Evolutionary conservation across 164 flowering plant genomes (phyloP).

Genomic region (Amborella trichopoda): DNA sequence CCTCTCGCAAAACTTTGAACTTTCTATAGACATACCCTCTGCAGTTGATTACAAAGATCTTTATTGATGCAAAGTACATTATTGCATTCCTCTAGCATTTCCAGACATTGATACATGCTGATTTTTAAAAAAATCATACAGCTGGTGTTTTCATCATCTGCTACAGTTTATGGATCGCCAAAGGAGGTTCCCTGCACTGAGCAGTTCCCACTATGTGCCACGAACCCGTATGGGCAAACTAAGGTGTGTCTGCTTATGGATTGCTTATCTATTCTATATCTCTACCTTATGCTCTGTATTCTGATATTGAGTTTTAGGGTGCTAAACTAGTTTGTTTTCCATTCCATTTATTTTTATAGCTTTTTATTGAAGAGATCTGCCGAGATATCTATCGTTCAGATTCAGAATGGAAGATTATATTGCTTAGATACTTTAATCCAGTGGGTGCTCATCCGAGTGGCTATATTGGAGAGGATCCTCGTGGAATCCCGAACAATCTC

Average conservation of each 20-base stretch:
- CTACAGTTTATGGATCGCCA: slow-evolving; percentile 93
- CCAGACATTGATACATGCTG: too few relatives aligned
- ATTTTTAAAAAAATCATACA: too few relatives aligned
- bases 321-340: not conserved
- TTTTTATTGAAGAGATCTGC: slow-evolving; percentile 53
- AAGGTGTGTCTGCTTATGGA: slow-evolving; percentile 33
- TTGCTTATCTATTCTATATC: not conserved
- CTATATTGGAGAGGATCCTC: slow-evolving; percentile 60
- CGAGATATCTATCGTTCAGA: slow-evolving; percentile 38
- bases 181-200: slow-evolving; percentile 85
- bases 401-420: slow-evolving; percentile 43
- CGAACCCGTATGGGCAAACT: slow-evolving; percentile 83
- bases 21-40: too few relatives aligned
- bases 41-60: too few relatives aligned
- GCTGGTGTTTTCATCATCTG: slow-evolving; percentile 96
- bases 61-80: too few relatives aligned
- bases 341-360: slow-evolving; percentile 21
- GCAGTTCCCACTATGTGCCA: slow-evolving; percentile 55
- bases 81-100: too few relatives aligned
- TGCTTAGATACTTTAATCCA: slow-evolving; percentile 60
- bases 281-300: not conserved
- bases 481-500: slow-evolving; percentile 58
- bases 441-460: slow-evolving; percentile 72
- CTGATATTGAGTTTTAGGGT: not conserved
- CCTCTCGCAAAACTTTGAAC: too few relatives aligned